Evolutionary conservation across 805 yeast species (phyloP).

Genomic region (Saccharomycopsis sp.): DNA sequence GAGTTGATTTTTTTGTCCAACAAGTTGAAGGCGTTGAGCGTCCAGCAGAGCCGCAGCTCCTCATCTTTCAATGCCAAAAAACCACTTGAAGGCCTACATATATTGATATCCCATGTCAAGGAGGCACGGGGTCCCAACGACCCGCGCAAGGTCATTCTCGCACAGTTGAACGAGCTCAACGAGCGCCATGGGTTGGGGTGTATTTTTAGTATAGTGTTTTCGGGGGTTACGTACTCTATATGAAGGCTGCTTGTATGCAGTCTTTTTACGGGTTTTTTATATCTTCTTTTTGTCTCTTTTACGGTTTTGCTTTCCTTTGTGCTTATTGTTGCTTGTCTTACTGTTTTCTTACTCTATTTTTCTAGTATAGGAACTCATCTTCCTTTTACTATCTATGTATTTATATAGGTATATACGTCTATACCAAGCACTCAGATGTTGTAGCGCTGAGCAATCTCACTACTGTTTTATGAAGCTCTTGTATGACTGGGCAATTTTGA

Average conservation of each 20-base stretch:
- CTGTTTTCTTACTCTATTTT: background rate
- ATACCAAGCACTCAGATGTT: too few species aligned
- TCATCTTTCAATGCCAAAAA: background rate
- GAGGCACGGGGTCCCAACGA: constrained; percentile 37
- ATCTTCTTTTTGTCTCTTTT: too few species aligned
- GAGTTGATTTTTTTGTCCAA: constrained; percentile 40
- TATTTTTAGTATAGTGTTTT: constrained; percentile 44
- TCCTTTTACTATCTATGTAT: too few species aligned
- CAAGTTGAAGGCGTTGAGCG: background rate
- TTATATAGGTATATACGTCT: too few species aligned
- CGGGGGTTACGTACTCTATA: constrained; percentile 42
- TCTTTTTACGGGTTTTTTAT: too few species aligned
- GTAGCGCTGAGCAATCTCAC: too few species aligned
- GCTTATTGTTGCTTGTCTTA: background rate
- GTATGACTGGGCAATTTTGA: too few species aligned
- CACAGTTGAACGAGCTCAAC: constrained; percentile 40
- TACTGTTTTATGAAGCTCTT: too few species aligned
- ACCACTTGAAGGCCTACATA: constrained; percentile 23
- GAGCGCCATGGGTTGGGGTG: constrained; percentile 34
- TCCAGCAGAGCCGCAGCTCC: background rate
- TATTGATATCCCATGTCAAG: constrained; percentile 48
- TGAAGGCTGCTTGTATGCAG: background rate
- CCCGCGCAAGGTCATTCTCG: constrained; percentile 51
- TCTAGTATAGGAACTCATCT: too few species aligned
- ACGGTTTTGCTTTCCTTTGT: background rate